Evolutionary conservation across 495 filamentous ascomycete genomes (phyloP).

Genomic region (Penicillium atrosanguineum): DNA sequence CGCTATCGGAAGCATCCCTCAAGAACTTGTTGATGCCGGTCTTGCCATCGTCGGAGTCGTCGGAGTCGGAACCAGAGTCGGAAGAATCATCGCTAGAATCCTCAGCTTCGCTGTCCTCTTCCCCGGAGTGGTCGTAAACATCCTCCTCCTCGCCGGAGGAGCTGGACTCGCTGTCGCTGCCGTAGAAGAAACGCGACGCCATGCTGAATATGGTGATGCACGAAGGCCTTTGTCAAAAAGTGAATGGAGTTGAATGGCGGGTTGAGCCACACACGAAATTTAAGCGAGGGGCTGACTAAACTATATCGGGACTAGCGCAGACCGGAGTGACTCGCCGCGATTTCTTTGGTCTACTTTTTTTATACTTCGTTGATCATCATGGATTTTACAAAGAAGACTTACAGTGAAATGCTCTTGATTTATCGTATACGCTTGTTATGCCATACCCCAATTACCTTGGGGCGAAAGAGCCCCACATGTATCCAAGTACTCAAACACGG

Average conservation of each 20-base stretch:
- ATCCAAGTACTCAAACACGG: conserved; percentile 1
- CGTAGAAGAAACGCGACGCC: conserved; percentile 93
- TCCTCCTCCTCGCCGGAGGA: conserved; percentile 87
- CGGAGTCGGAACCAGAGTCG: conserved; percentile 36
- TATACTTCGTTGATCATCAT: not conserved
- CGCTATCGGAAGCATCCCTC: conserved; percentile 70
- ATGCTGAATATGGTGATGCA: conserved; percentile 30
- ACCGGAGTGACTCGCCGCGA: conserved; percentile 2
- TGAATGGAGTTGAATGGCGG: conserved; percentile 35
- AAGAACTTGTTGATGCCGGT: conserved; percentile 76
- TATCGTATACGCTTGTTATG: not conserved
- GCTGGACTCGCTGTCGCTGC: conserved; percentile 76
- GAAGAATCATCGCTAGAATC: conserved; percentile 61
- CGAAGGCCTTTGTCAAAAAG: conserved; percentile 30
- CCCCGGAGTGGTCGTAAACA: conserved; percentile 75
- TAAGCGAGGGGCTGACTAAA: conserved; percentile 50
- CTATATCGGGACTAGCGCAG: conserved; percentile 31
- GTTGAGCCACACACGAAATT: conserved; percentile 51
- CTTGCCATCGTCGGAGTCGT: conserved; percentile 62
- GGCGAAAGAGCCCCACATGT: not conserved
- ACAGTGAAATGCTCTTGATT: not conserved
- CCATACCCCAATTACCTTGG: not conserved
- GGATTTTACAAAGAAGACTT: not conserved
- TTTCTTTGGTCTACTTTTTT: not conserved
- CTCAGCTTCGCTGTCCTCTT: conserved; percentile 64